A percentile compares a stretch with the other conserved stretches of the same genome.
These are phyloP conservation scores for Fusarium irregulare DNA, from an alignment of 2,329 filamentous ascomycete genomes.

Conservation along the genomic window DNA sequence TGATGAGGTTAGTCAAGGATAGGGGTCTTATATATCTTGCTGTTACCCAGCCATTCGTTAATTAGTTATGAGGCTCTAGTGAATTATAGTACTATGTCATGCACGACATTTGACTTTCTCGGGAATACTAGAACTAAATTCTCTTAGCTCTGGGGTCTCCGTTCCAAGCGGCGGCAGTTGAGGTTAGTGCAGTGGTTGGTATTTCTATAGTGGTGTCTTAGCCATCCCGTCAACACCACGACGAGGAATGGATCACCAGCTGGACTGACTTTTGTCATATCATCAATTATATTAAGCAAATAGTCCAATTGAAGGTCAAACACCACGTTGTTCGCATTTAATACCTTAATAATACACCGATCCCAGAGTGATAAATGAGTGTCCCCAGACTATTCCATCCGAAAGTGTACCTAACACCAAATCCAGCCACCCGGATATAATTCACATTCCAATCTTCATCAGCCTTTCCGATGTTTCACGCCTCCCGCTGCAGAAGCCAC, in stretches of 20 bases:
- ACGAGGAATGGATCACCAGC: not conserved
- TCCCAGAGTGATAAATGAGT: not conserved
- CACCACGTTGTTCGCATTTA: not conserved
- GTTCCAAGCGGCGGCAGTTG: constrained; percentile 26
- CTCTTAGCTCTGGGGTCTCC: not conserved
- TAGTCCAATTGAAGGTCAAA: not conserved
- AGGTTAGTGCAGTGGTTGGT: constrained; percentile 7
- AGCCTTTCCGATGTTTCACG: not conserved
- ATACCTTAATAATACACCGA: not conserved
- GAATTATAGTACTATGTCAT: not conserved
- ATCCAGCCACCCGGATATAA: not conserved
- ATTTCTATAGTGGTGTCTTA: constrained; percentile 17
- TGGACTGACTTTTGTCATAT: not conserved
- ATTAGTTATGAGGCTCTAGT: not conserved
- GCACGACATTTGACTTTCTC: not conserved
- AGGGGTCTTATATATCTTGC: constrained; percentile 15
- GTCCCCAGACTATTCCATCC: not conserved
- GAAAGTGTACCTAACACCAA: not conserved
- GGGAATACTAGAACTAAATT: not conserved
- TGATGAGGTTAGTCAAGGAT: not conserved
- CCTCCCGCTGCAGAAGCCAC: not conserved
- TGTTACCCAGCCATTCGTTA: not conserved
- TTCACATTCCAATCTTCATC: not conserved
- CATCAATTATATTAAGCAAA: not conserved
- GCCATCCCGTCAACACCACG: constrained; percentile 5